phyloP scores from a whole-genome alignment of 306 rosid genomes.

The Gastrolobium bilobum region DNA sequence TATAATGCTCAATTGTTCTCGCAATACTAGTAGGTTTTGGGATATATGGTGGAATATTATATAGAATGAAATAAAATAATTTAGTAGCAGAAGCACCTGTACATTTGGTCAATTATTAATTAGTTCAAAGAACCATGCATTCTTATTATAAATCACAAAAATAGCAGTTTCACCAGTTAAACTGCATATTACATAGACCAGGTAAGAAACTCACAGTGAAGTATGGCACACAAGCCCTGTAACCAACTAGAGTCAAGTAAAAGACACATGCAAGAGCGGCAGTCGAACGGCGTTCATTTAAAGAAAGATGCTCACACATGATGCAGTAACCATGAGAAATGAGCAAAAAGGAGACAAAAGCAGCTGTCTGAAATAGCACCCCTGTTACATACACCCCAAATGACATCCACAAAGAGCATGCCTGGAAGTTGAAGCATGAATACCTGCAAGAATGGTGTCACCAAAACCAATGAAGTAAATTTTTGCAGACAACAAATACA shows the following conservation, averaged over 20 bases:
- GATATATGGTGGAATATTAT: slow-evolving; percentile 89
- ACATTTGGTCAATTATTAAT: slow-evolving; percentile 42
- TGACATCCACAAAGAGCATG: slow-evolving; percentile 98
- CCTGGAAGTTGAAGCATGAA: slow-evolving; percentile 83
- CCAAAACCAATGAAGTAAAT: slow-evolving; percentile 23
- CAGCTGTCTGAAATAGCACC: slow-evolving; percentile 94
- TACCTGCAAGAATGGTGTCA: slow-evolving; percentile 75
- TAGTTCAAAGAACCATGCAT: slow-evolving; percentile 41
- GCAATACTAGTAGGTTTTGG: slow-evolving; percentile 75
- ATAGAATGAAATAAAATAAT: slow-evolving; percentile 80
- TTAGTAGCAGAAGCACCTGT: slow-evolving; percentile 89
- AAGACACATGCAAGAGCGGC: slow-evolving; percentile 92
- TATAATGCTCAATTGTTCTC: slow-evolving; percentile 79
- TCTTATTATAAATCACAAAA: not conserved
- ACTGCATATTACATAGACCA: slow-evolving; percentile 6
- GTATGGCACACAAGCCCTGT: slow-evolving; percentile 91
- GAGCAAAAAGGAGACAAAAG: slow-evolving; percentile 89
- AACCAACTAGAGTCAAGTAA: slow-evolving; percentile 95
- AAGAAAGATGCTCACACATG: slow-evolving; percentile 89
- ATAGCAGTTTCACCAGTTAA: slow-evolving; percentile 24
- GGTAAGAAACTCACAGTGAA: slow-evolving; percentile 73
- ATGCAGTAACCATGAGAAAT: slow-evolving; percentile 98
- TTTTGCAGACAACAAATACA: slow-evolving; percentile 18
- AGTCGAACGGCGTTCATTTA: slow-evolving; percentile 84
- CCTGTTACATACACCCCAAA: slow-evolving; percentile 96